Evolutionary conservation across 768 basidiomycete species (phyloP).

Genomic region (Rossbeevera mucosa): DNA sequence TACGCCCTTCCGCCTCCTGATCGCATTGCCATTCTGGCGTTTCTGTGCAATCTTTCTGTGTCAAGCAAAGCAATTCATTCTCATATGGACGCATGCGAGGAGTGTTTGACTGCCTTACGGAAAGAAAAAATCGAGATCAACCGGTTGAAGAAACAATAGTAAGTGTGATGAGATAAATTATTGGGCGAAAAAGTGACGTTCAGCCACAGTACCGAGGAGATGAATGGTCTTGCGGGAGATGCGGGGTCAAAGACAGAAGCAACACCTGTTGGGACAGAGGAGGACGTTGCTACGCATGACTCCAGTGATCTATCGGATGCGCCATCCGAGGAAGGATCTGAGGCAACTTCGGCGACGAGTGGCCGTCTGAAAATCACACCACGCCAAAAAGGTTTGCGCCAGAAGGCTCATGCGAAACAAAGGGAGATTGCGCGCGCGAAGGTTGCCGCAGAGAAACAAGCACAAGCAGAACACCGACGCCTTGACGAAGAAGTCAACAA

Average conservation of each 20-base stretch:
- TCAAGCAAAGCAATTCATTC: conserved; percentile 85
- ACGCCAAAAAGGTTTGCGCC: conserved; percentile 50
- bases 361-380: conserved; percentile 40
- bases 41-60: conserved; percentile 85
- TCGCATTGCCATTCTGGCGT: conserved; percentile 80
- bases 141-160: conserved; percentile 84
- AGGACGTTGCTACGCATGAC: conserved; percentile 60
- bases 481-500: conserved; percentile 87
- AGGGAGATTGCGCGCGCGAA: conserved; percentile 75
- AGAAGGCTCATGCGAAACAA: conserved; percentile 66
- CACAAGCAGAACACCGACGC: conserved; percentile 75
- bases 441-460: conserved; percentile 75
- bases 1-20: conserved; percentile 67
- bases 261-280: conserved; percentile 37
- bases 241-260: conserved; percentile 45
- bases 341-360: conserved; percentile 46
- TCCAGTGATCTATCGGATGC: conserved; percentile 72
- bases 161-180: conserved; percentile 33
- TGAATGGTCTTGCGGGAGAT: conserved; percentile 59
- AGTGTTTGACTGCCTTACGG: conserved; percentile 83
- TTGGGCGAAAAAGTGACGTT: conserved; percentile 11
- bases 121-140: conserved; percentile 97
- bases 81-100: conserved; percentile 88
- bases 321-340: conserved; percentile 57
- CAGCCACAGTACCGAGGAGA: conserved; percentile 61